A percentile compares a stretch with the other conserved stretches of the same genome.
Evolutionary conservation across 345 rosid genomes (phyloP).

Genomic region (Salix viminalis): DNA sequence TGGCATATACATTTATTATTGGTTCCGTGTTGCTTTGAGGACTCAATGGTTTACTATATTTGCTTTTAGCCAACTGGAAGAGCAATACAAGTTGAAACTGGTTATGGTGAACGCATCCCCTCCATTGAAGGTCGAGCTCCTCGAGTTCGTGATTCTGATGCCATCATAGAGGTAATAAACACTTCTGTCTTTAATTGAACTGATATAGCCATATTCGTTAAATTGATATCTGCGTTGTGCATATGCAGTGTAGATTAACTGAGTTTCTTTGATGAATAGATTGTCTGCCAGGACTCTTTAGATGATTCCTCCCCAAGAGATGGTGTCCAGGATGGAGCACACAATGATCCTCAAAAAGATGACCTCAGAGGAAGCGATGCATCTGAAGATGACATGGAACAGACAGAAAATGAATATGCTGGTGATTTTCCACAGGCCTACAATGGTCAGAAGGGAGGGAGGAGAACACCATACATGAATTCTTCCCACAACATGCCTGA

Average conservation of each 20-base stretch:
- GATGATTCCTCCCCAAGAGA: conserved; percentile 53
- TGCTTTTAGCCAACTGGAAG: conserved; percentile 86
- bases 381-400: conserved; percentile 33
- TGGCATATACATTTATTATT: conserved; percentile 6
- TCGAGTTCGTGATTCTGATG: conserved; percentile 86
- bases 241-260: conserved; percentile 23
- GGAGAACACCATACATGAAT: conserved; percentile 24
- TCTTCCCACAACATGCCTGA: conserved; percentile 41
- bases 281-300: conserved; percentile 61
- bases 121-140: conserved; percentile 86
- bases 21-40: conserved; percentile 7
- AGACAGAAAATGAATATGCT: conserved; percentile 29
- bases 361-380: conserved; percentile 33
- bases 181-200: conserved; percentile 13
- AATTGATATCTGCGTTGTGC: conserved; percentile 9
- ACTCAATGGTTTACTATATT: conserved; percentile 12
- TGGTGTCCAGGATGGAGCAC: conserved; percentile 30
- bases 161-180: conserved; percentile 76
- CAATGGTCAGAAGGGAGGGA: conserved; percentile 30
- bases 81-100: conserved; percentile 93
- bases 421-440: conserved; percentile 33
- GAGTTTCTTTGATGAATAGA: conserved; percentile 49
- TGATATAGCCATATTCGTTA: neutral
- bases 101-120: conserved; percentile 83
- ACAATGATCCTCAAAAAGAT: conserved; percentile 35